Evolutionary conservation across 1,284 basidiomycete genomes (phyloP).

Genomic region (Rhodotorula sp.): DNA sequence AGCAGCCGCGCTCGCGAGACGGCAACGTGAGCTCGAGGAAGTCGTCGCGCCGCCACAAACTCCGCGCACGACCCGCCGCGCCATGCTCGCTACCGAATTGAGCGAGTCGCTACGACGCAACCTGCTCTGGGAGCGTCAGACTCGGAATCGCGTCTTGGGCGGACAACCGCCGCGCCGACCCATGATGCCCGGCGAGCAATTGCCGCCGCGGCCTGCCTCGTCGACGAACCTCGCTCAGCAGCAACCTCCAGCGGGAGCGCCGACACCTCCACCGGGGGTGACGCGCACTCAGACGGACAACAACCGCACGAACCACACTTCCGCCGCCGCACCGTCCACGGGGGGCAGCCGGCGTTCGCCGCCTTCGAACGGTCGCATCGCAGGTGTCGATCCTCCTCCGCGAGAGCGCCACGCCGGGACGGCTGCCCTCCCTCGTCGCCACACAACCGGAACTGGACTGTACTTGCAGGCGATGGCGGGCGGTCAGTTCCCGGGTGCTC

Average conservation of each 20-base stretch:
- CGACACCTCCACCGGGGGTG: not conserved
- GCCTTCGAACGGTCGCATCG: conserved; percentile 27
- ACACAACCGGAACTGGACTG: conserved; percentile 35
- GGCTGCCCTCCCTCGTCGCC: conserved; percentile 8
- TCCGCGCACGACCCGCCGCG: conserved; percentile 75
- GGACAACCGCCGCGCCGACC: conserved; percentile 19
- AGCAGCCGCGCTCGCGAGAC: conserved; percentile 19
- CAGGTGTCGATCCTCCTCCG: not conserved
- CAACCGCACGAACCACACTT: not conserved
- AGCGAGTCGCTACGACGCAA: conserved; percentile 79
- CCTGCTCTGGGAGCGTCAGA: conserved; percentile 73
- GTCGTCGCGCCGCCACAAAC: conserved; percentile 71
- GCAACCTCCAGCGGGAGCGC: not conserved
- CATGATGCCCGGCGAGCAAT: conserved; percentile 15
- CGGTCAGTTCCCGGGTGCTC: not conserved
- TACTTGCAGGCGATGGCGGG: conserved; percentile 22
- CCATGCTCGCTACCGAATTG: conserved; percentile 80
- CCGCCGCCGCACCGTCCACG: not conserved
- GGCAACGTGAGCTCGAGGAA: conserved; percentile 26
- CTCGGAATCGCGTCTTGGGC: conserved; percentile 35
- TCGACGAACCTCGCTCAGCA: conserved; percentile 13
- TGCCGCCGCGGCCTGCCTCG: conserved; percentile 17
- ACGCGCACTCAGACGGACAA: not conserved
- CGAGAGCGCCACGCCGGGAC: conserved; percentile 3
- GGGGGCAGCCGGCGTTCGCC: conserved; percentile 8